Evolutionary conservation across 768 basidiomycete species (phyloP).

Genomic region (Lyophyllum decastes): DNA sequence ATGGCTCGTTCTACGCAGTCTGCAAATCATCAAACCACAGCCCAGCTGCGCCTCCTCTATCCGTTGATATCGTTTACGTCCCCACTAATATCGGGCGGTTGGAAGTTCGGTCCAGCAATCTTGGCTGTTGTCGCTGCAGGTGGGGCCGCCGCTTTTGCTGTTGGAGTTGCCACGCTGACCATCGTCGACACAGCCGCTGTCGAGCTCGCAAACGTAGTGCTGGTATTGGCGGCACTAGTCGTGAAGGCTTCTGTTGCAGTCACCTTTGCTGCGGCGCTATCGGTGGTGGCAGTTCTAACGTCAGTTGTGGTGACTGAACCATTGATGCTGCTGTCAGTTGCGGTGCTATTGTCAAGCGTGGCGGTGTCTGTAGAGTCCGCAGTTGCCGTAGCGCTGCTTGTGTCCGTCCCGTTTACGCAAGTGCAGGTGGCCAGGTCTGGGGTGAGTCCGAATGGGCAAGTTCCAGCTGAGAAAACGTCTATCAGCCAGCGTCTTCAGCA

Average conservation of each 20-base stretch:
- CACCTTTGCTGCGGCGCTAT: not conserved
- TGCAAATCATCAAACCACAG: not conserved
- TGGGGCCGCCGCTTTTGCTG: not conserved
- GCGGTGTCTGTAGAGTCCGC: not conserved
- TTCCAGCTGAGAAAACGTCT: constrained; percentile 31
- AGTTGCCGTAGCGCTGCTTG: constrained; percentile 11
- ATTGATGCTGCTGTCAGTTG: not conserved
- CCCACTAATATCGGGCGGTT: constrained; percentile 28
- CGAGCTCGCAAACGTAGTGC: not conserved
- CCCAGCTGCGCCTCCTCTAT: constrained; percentile 3
- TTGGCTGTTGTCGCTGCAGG: constrained; percentile 1
- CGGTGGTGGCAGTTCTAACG: not conserved
- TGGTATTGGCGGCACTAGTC: not conserved
- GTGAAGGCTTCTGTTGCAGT: not conserved
- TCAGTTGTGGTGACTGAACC: too few relatives aligned
- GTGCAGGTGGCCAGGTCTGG: constrained; percentile 42
- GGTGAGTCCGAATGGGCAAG: constrained; percentile 45
- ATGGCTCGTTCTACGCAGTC: not conserved
- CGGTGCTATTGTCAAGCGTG: not conserved
- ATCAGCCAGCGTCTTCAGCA: not conserved
- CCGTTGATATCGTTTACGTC: constrained; percentile 31
- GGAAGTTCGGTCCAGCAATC: constrained; percentile 13
- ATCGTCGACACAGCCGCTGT: not conserved
- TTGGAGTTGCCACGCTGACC: not conserved
- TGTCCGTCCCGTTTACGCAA: constrained; percentile 27